A percentile compares a stretch with the other conserved stretches of the same genome.
Evolutionary conservation across 148 eudicot species (phyloP).

Genomic region (Polygonum aviculare): DNA sequence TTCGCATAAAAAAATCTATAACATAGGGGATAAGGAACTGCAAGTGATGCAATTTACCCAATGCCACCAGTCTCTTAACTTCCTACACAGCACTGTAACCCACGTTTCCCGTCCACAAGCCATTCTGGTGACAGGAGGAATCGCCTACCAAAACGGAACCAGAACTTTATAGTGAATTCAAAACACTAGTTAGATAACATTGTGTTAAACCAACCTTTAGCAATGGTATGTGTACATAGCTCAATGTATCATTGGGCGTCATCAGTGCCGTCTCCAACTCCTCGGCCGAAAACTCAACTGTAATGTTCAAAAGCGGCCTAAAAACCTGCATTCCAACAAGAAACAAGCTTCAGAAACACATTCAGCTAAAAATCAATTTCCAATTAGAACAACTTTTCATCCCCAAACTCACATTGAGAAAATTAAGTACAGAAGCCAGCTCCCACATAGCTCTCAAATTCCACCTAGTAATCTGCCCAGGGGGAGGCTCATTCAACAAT

Average conservation of each 20-base stretch:
- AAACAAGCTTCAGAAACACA: conserved; percentile 18
- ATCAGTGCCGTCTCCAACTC: conserved; percentile 94
- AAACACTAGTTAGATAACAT: neutral
- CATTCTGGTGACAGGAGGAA: conserved; percentile 88
- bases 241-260: conserved; percentile 65
- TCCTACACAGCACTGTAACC: conserved; percentile 93
- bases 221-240: conserved; percentile 81
- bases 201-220: conserved; percentile 56
- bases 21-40: neutral
- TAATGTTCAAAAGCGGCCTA: conserved; percentile 70
- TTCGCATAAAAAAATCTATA: conserved; percentile 6
- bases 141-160: conserved; percentile 42
- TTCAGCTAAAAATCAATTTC: conserved; percentile 5
- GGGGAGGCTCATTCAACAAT: conserved; percentile 47
- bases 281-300: conserved; percentile 79
- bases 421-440: conserved; percentile 80
- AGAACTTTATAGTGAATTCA: neutral
- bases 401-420: conserved; percentile 58
- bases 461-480: conserved; percentile 72
- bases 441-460: conserved; percentile 83
- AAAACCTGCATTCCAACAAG: conserved; percentile 52
- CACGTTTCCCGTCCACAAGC: conserved; percentile 87
- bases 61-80: conserved; percentile 98
- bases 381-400: neutral
- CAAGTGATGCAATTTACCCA: conserved; percentile 51